A percentile compares a stretch with the other conserved stretches of the same genome.
Evolutionary conservation across 2,329 filamentous ascomycete species (phyloP).

Genomic region (Alternaria ventricosa): DNA sequence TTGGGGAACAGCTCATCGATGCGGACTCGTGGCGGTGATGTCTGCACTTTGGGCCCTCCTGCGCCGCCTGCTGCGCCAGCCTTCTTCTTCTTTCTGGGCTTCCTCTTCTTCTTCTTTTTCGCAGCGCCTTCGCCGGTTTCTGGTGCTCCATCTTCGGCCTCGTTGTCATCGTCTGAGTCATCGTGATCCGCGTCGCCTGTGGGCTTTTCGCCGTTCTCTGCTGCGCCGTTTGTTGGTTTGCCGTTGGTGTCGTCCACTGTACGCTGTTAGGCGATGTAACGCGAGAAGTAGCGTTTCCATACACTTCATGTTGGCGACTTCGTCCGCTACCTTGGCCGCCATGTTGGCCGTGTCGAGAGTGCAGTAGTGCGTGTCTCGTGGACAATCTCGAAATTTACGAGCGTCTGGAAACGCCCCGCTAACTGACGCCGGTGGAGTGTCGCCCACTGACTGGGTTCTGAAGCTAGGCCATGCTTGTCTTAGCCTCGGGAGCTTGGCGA

Average conservation of each 20-base stretch:
- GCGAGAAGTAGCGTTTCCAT: conserved; percentile 13
- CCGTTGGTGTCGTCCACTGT: conserved; percentile 47
- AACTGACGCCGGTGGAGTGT: conserved; percentile 14
- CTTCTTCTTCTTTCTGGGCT: conserved; percentile 74
- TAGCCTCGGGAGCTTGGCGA: conserved; percentile 13
- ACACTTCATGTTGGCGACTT: conserved; percentile 49
- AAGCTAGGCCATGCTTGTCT: conserved; percentile 5
- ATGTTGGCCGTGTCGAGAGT: conserved; percentile 32
- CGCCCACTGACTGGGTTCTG: conserved; percentile 17
- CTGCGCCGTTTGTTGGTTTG: conserved; percentile 38
- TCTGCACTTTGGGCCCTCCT: conserved; percentile 69
- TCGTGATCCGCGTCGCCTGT: conserved; percentile 58
- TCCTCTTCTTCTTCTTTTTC: conserved; percentile 88
- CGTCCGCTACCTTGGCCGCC: conserved; percentile 48
- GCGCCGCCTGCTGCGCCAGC: conserved; percentile 48
- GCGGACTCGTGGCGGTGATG: conserved; percentile 76
- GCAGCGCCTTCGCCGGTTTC: conserved; percentile 47
- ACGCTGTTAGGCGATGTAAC: conserved; percentile 8
- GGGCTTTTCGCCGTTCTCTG: conserved; percentile 46
- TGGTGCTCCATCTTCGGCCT: conserved; percentile 56
- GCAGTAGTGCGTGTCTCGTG: conserved; percentile 4
- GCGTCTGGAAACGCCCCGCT: conserved; percentile 15
- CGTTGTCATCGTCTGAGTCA: conserved; percentile 63
- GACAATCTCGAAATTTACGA: conserved; percentile 23
- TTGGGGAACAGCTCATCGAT: conserved; percentile 77